These are phyloP conservation scores for Penicillium atrosanguineum DNA, from an alignment of 495 filamentous ascomycete species.

Conservation along the genomic window DNA sequence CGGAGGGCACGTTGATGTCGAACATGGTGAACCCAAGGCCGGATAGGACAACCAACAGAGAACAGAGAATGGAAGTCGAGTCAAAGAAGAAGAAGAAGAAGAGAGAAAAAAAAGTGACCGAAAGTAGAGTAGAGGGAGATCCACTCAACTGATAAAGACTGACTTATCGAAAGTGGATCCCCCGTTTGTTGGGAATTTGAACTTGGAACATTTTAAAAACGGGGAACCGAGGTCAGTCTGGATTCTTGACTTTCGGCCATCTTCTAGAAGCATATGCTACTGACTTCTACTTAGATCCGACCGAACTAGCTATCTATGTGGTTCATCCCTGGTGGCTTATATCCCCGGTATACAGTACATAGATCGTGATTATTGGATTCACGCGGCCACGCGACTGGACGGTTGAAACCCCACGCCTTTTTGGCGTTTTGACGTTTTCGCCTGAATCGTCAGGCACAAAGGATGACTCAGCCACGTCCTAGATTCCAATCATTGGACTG, in stretches of 20 bases:
- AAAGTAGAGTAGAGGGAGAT: conserved; percentile 9
- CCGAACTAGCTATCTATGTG: no score
- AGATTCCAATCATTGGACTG: neutral
- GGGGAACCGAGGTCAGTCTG: conserved; percentile 1
- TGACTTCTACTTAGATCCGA: no score
- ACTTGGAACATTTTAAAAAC: neutral
- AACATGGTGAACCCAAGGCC: conserved; percentile 29
- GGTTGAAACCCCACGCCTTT: neutral
- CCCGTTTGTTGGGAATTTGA: conserved; percentile 28
- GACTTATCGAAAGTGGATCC: conserved; percentile 20
- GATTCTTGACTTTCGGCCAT: neutral
- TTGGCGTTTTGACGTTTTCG: neutral
- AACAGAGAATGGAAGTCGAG: neutral
- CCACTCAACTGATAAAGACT: conserved; percentile 19
- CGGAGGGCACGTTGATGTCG: conserved; percentile 37
- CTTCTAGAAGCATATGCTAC: neutral
- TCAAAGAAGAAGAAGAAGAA: conserved; percentile 2
- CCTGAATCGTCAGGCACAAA: neutral
- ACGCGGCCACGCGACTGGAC: neutral
- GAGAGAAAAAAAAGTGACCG: conserved; percentile 6
- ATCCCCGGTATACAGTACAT: no score
- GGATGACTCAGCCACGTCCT: neutral
- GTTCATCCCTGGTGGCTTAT: no score
- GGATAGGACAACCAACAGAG: neutral
- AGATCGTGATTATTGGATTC: no score